phyloP scores from a whole-genome alignment of 176 grass and related monocot genomes.

The Tillandsia fasciculata region DNA sequence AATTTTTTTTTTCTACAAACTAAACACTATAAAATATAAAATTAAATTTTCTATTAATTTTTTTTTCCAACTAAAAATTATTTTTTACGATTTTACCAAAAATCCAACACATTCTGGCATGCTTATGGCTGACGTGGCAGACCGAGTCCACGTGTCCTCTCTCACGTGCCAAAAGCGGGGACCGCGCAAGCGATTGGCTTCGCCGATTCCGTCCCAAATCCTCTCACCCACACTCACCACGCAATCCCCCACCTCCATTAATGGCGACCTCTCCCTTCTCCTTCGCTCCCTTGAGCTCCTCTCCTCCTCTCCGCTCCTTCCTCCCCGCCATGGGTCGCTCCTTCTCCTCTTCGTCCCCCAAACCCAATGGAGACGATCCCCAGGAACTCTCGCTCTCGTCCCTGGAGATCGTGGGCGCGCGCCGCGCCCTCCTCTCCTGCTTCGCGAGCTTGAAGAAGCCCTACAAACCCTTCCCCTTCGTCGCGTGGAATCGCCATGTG shows the following conservation, averaged over 20 bases:
- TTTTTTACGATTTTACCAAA: too few relatives aligned
- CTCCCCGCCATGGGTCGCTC: slow-evolving; percentile 1
- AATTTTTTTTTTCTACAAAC: too few relatives aligned
- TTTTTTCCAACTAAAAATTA: too few relatives aligned
- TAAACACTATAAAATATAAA: too few relatives aligned
- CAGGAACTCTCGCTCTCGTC: slow-evolving; percentile 17
- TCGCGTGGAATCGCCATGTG: slow-evolving; percentile 66
- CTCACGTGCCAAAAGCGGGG: too few relatives aligned
- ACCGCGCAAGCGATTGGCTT: too few relatives aligned
- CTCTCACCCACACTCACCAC: too few relatives aligned
- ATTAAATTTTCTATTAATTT: too few relatives aligned
- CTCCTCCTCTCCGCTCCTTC: slow-evolving; percentile 12
- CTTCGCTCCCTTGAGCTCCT: slow-evolving; percentile 7
- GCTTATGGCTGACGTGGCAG: too few relatives aligned
- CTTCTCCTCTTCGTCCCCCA: not conserved
- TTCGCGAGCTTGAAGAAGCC: slow-evolving; percentile 69
- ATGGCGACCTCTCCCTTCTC: slow-evolving; percentile 12
- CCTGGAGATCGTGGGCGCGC: slow-evolving; percentile 63
- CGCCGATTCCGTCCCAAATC: too few relatives aligned
- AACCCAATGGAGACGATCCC: slow-evolving; percentile 6
- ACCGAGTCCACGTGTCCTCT: too few relatives aligned
- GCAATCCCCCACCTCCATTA: not conserved
- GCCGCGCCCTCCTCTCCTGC: slow-evolving; percentile 40
- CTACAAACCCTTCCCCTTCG: slow-evolving; percentile 54
- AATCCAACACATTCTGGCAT: too few relatives aligned